A percentile compares a stretch with the other conserved stretches of the same genome.
These are phyloP conservation scores for Emericellopsis terricola DNA, from an alignment of 495 filamentous ascomycete genomes.

Conservation along the genomic window DNA sequence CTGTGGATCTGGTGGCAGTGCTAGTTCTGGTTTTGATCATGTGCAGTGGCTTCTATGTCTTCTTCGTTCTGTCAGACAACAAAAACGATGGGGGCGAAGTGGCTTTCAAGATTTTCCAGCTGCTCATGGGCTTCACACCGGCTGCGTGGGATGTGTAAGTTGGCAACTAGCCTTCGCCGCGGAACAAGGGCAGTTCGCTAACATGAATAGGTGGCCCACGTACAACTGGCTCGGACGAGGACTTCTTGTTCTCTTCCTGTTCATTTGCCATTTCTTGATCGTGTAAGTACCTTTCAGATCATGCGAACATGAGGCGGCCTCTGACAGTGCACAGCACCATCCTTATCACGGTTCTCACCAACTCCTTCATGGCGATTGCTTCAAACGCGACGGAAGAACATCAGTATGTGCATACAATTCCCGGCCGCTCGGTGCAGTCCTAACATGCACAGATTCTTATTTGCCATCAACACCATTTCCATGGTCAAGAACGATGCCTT, in stretches of 20 bases:
- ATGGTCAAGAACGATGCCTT: slow-evolving; percentile 92
- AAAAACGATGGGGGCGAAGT: slow-evolving; percentile 43
- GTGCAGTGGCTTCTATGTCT: slow-evolving; percentile 88
- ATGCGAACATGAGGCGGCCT: background rate
- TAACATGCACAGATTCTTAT: slow-evolving; percentile 39
- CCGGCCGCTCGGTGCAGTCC: background rate
- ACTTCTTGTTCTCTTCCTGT: slow-evolving; percentile 62
- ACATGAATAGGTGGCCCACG: slow-evolving; percentile 38
- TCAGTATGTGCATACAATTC: slow-evolving; percentile 28
- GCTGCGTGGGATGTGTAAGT: slow-evolving; percentile 33
- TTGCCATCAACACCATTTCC: slow-evolving; percentile 85
- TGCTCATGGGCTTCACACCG: slow-evolving; percentile 64
- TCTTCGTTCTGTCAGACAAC: slow-evolving; percentile 62
- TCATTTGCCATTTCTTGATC: slow-evolving; percentile 90
- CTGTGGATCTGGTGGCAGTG: slow-evolving; percentile 67
- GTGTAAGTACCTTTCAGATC: slow-evolving; percentile 38
- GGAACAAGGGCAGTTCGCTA: background rate
- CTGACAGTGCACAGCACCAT: slow-evolving; percentile 47
- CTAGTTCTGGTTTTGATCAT: slow-evolving; percentile 66
- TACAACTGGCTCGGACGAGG: slow-evolving; percentile 62
- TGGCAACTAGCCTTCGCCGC: background rate
- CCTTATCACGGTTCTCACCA: slow-evolving; percentile 79
- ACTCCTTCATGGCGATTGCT: slow-evolving; percentile 85
- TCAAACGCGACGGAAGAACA: slow-evolving; percentile 86
- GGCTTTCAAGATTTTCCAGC: slow-evolving; percentile 83